Percentiles rank a stretch among this genome's conserved stretches.
Conservation (phyloP, 148 eudicot species). For the Euryodendron excelsum region DNA sequence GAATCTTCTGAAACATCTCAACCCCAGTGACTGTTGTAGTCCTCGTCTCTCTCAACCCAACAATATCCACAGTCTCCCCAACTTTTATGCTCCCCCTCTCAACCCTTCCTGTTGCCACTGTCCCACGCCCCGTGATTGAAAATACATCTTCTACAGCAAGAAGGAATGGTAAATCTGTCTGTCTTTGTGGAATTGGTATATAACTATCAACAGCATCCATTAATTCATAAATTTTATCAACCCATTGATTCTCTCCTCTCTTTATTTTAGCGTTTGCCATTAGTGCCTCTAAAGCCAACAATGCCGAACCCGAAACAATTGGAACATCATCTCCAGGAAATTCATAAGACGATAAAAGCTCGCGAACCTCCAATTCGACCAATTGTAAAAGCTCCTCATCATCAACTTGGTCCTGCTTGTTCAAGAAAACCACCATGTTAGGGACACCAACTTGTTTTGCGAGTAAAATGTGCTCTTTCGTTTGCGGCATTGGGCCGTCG, state of each 20-base stretch:
- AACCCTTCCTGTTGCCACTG: slow-evolving; percentile 80
- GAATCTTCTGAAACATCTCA: slow-evolving; percentile 90
- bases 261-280: slow-evolving; percentile 61
- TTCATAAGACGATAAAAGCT: slow-evolving; percentile 56
- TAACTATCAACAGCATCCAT: slow-evolving; percentile 80
- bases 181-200: slow-evolving; percentile 73
- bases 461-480: slow-evolving; percentile 73
- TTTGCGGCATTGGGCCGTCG: slow-evolving; percentile 92
- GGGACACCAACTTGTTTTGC: slow-evolving; percentile 92
- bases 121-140: slow-evolving; percentile 90
- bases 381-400: slow-evolving; percentile 62
- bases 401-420: slow-evolving; percentile 84
- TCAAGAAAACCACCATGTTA: slow-evolving; percentile 59
- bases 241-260: slow-evolving; percentile 75
- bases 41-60: slow-evolving; percentile 72
- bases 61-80: slow-evolving; percentile 71
- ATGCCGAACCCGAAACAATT: slow-evolving; percentile 72
- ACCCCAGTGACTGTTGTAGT: slow-evolving; percentile 85
- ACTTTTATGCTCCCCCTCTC: slow-evolving; percentile 69
- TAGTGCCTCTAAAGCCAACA: slow-evolving; percentile 71
- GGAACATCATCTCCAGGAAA: slow-evolving; percentile 93
- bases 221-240: slow-evolving; percentile 67
- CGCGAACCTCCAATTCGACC: slow-evolving; percentile 69
- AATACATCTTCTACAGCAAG: slow-evolving; percentile 84
- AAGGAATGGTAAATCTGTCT: slow-evolving; percentile 71